A percentile compares a stretch with the other conserved stretches of the same genome.
phyloP scores from a whole-genome alignment of 2,329 filamentous ascomycete genomes.

The Cercospora nicotianae region DNA sequence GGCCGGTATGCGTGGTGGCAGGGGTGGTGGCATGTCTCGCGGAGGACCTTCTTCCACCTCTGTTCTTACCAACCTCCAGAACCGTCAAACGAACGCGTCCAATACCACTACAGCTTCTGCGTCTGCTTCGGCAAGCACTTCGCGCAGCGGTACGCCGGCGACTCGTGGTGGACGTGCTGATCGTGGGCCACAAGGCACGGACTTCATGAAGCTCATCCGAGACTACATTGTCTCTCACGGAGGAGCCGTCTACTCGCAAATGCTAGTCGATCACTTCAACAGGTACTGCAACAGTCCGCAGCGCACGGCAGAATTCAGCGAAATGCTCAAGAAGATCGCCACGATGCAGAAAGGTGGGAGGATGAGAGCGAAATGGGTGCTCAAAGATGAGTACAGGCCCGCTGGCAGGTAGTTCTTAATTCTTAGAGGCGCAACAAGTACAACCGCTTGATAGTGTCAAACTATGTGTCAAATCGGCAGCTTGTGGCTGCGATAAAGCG shows the following conservation, averaged over 20 bases:
- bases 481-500: background rate
- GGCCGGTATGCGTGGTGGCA: slow-evolving; percentile 40
- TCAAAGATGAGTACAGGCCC: slow-evolving; percentile 56
- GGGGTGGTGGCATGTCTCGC: slow-evolving; percentile 28
- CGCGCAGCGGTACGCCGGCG: slow-evolving; percentile 31
- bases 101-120: slow-evolving; percentile 30
- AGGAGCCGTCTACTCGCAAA: slow-evolving; percentile 76
- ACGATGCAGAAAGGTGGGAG: slow-evolving; percentile 59
- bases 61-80: slow-evolving; percentile 47
- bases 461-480: background rate
- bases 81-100: slow-evolving; percentile 40
- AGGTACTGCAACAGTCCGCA: slow-evolving; percentile 68
- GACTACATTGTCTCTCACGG: slow-evolving; percentile 77
- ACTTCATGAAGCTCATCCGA: slow-evolving; percentile 61
- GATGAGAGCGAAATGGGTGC: slow-evolving; percentile 56
- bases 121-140: slow-evolving; percentile 33
- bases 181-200: slow-evolving; percentile 38
- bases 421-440: background rate
- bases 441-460: background rate
- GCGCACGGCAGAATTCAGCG: slow-evolving; percentile 76
- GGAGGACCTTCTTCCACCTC: slow-evolving; percentile 44
- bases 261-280: slow-evolving; percentile 88
- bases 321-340: slow-evolving; percentile 75
- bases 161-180: slow-evolving; percentile 21
- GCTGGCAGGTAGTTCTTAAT: background rate